Evolutionary conservation across 371 early-diverging fungal genomes (phyloP).

Genomic region (Mucor velutinosus): DNA sequence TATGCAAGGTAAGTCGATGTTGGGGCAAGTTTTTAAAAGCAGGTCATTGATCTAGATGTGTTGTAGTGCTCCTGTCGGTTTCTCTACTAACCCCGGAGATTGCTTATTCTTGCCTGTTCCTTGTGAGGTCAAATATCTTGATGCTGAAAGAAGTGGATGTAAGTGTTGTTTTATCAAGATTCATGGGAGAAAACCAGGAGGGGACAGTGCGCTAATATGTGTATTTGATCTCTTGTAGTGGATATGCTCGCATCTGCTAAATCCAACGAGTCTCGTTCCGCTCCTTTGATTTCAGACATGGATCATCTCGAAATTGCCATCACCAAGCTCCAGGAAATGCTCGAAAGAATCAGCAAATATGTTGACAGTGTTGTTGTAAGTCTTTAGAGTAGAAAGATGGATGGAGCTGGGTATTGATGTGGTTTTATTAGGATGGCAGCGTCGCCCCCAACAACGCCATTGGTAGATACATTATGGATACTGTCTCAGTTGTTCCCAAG

Average conservation of each 20-base stretch:
- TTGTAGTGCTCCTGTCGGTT: slow-evolving; percentile 71
- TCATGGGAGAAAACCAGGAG: background rate
- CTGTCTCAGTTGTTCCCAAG: slow-evolving; percentile 88
- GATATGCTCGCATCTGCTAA: slow-evolving; percentile 79
- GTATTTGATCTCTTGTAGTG: slow-evolving; percentile 44
- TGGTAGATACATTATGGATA: slow-evolving; percentile 93
- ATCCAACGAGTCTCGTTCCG: slow-evolving; percentile 54
- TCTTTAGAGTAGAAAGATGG: background rate
- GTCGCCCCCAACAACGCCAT: slow-evolving; percentile 77
- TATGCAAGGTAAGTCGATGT: slow-evolving; percentile 60
- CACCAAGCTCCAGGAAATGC: slow-evolving; percentile 77
- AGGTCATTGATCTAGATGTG: background rate
- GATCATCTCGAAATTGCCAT: slow-evolving; percentile 86
- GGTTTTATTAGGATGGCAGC: slow-evolving; percentile 49
- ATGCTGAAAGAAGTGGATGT: slow-evolving; percentile 88
- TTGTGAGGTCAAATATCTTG: slow-evolving; percentile 85
- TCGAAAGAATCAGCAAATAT: slow-evolving; percentile 82
- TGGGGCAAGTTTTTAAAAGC: background rate
- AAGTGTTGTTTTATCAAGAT: slow-evolving; percentile 38
- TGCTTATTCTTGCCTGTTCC: slow-evolving; percentile 87
- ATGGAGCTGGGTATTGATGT: background rate
- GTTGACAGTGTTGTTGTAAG: slow-evolving; percentile 81
- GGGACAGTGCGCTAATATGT: background rate
- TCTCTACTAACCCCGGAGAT: slow-evolving; percentile 68
- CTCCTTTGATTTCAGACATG: slow-evolving; percentile 82